A percentile compares a stretch with the other conserved stretches of the same genome.
Conservation (phyloP, 306 rosid species). For the Vigna mungo region DNA sequence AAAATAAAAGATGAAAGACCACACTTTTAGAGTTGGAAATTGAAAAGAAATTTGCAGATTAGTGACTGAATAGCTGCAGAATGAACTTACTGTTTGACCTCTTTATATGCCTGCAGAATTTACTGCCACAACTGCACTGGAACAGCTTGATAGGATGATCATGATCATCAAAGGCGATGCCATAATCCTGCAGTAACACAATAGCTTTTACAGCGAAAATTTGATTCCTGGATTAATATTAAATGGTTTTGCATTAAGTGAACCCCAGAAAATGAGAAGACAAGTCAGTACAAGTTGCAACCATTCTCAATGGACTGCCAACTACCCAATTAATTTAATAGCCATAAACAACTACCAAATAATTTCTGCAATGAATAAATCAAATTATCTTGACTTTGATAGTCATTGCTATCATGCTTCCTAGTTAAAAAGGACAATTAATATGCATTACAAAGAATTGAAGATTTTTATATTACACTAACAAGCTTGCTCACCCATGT, state of each 20-base stretch:
- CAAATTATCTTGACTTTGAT: conserved; percentile 24
- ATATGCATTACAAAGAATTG: conserved; percentile 21
- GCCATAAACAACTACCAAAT: conserved; percentile 28
- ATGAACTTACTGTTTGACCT: conserved; percentile 65
- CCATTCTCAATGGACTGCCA: conserved; percentile 31
- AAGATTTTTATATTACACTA: conserved; percentile 24
- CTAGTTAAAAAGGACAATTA: conserved; percentile 29
- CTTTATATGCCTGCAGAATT: conserved; percentile 86
- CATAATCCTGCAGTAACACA: conserved; percentile 78
- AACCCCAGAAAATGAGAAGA: neutral
- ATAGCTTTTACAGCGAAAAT: conserved; percentile 20
- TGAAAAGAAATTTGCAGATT: neutral
- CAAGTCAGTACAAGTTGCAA: neutral
- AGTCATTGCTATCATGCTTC: neutral
- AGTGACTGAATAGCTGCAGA: neutral
- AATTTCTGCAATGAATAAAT: conserved; percentile 8
- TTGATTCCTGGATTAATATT: conserved; percentile 10
- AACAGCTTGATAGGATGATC: conserved; percentile 70
- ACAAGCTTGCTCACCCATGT: conserved; percentile 87
- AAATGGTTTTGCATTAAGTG: conserved; percentile 11
- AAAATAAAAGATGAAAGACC: neutral
- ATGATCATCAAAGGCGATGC: conserved; percentile 82
- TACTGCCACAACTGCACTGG: conserved; percentile 86
- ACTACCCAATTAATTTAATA: conserved; percentile 23
- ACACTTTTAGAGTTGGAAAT: neutral